Conservation (phyloP, 495 filamentous ascomycete species). For the Penicillium maclennaniae region DNA sequence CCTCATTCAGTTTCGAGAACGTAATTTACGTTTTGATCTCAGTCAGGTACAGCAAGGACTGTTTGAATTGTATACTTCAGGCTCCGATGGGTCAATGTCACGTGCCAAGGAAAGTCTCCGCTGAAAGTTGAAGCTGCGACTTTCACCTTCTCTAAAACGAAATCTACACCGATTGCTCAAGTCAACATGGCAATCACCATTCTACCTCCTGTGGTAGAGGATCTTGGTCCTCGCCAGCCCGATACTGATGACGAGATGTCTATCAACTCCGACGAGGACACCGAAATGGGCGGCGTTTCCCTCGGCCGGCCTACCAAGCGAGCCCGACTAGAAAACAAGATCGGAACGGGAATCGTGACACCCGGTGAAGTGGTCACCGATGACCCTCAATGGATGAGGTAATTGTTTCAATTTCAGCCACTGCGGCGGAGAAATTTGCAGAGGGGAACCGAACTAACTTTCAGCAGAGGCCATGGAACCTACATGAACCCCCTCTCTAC, state of each 20-base stretch:
- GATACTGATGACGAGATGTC: constrained; percentile 45
- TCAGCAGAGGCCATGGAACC: constrained; percentile 73
- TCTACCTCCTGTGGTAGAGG: constrained; percentile 55
- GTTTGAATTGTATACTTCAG: background rate
- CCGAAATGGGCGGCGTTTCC: constrained; percentile 47
- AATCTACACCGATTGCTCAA: constrained; percentile 1
- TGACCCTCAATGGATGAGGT: constrained; percentile 97
- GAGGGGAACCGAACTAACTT: constrained; percentile 10
- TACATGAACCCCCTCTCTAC: constrained; percentile 56
- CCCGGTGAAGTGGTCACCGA: constrained; percentile 85
- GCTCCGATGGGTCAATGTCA: constrained; percentile 2
- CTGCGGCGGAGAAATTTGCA: constrained; percentile 1
- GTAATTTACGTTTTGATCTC: no score
- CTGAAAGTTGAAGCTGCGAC: background rate
- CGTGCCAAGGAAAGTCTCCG: constrained; percentile 22
- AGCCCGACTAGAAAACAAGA: constrained; percentile 27
- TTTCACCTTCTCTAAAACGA: constrained; percentile 1
- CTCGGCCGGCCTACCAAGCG: constrained; percentile 34
- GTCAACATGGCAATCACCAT: constrained; percentile 75
- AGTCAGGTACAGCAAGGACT: no score
- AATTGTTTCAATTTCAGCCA: constrained; percentile 16
- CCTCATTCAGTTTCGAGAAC: no score
- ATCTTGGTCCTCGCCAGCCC: constrained; percentile 25
- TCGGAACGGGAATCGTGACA: constrained; percentile 62
- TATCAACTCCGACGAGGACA: constrained; percentile 59